These are phyloP conservation scores for Fraxinus cuspidata DNA, from an alignment of 257 asterid genomes.

Conservation along the genomic window DNA sequence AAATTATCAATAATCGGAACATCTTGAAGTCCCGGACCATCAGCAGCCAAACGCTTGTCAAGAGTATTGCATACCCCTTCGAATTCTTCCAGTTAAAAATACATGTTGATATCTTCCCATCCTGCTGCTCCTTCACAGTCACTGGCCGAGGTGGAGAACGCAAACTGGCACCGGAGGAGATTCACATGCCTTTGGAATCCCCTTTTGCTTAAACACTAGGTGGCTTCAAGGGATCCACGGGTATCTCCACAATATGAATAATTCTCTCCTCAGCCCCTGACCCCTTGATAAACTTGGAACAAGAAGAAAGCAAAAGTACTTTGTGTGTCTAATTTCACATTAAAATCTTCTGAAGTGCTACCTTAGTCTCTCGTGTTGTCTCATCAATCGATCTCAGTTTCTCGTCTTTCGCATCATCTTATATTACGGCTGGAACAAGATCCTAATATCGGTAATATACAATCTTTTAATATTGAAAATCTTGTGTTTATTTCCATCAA, in stretches of 20 bases:
- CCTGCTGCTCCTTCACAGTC: slow-evolving; percentile 91
- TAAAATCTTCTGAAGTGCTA: too few relatives aligned
- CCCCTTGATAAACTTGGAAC: too few relatives aligned
- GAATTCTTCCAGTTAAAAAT: slow-evolving; percentile 97
- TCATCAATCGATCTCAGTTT: too few relatives aligned
- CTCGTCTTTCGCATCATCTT: too few relatives aligned
- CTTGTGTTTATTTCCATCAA: too few relatives aligned
- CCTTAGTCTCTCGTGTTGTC: too few relatives aligned
- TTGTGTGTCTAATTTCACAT: too few relatives aligned
- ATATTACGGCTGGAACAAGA: too few relatives aligned
- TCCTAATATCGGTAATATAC: too few relatives aligned
- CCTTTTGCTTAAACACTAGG: slow-evolving; percentile 90
- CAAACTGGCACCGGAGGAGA: slow-evolving; percentile 25
- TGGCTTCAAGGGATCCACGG: slow-evolving; percentile 90
- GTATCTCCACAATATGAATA: slow-evolving; percentile 92
- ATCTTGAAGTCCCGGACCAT: slow-evolving; percentile 96
- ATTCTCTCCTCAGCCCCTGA: slow-evolving; percentile 95
- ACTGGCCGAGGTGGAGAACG: slow-evolving; percentile 95
- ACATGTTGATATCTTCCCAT: slow-evolving; percentile 95
- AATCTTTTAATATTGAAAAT: too few relatives aligned
- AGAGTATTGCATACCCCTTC: slow-evolving; percentile 89
- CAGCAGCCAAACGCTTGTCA: slow-evolving; percentile 93
- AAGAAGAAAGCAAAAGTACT: too few relatives aligned
- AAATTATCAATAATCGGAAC: slow-evolving; percentile 90
- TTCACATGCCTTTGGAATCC: slow-evolving; percentile 73